phyloP scores from a whole-genome alignment of 2,329 filamentous ascomycete genomes.

The Clarireedia monteithiana region DNA sequence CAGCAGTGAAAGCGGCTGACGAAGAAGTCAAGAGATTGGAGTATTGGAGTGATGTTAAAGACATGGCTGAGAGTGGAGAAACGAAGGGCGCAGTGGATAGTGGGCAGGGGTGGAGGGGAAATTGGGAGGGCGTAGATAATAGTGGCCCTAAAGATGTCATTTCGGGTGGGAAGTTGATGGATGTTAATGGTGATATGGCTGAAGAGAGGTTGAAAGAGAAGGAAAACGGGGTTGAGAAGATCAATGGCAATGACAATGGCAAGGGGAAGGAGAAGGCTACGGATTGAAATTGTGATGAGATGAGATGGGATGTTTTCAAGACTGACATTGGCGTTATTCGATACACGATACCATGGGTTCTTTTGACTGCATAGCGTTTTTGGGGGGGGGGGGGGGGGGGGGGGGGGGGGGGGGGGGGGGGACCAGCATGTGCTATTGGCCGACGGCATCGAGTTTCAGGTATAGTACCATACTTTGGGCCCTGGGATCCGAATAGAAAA shows the following conservation, averaged over 20 bases:
- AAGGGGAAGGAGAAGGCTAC: background rate
- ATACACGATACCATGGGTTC: background rate
- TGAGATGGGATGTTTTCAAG: background rate
- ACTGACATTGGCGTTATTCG: background rate
- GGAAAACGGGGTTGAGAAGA: background rate
- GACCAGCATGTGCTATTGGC: no score
- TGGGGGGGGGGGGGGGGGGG: background rate
- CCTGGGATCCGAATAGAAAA: no score
- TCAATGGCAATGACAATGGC: background rate
- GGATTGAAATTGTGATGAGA: background rate
- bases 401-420: no score
- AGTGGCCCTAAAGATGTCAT: slow-evolving; percentile 27
- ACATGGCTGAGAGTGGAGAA: slow-evolving; percentile 47
- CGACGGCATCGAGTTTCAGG: background rate
- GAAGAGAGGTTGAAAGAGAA: slow-evolving; percentile 9
- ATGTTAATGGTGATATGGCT: slow-evolving; percentile 16
- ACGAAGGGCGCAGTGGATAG: slow-evolving; percentile 26
- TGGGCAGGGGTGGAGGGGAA: slow-evolving; percentile 23
- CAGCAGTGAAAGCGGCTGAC: slow-evolving; percentile 68
- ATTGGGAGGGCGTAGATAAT: slow-evolving; percentile 25
- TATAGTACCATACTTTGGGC: background rate
- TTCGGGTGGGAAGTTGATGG: slow-evolving; percentile 17
- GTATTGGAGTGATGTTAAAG: slow-evolving; percentile 80
- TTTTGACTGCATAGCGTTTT: background rate
- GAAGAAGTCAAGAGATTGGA: slow-evolving; percentile 74